phyloP scores from a whole-genome alignment of 2,329 filamentous ascomycete genomes.

The Daldinia sp. region DNA sequence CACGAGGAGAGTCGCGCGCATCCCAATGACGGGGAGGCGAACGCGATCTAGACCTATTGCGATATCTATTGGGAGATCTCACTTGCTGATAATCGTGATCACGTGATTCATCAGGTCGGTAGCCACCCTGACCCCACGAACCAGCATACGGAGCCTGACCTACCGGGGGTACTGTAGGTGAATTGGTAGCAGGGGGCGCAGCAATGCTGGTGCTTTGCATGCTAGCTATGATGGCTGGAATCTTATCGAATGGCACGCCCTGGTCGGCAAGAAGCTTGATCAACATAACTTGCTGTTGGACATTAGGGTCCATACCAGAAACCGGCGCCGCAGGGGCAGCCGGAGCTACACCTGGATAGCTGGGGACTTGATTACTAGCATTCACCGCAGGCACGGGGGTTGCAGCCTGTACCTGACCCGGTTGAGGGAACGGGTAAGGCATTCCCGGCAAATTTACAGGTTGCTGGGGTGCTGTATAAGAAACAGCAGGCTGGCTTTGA shows the following conservation, averaged over 20 bases:
- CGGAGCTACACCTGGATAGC: slow-evolving; percentile 49
- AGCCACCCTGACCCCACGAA: slow-evolving; percentile 49
- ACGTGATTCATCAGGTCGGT: slow-evolving; percentile 57
- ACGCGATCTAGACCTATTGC: slow-evolving; percentile 76
- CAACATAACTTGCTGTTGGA: slow-evolving; percentile 76
- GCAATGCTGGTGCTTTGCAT: slow-evolving; percentile 54
- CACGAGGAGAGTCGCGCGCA: slow-evolving; percentile 69
- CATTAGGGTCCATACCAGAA: slow-evolving; percentile 58
- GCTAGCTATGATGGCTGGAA: slow-evolving; percentile 65
- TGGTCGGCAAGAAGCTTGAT: slow-evolving; percentile 79
- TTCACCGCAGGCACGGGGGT: slow-evolving; percentile 45
- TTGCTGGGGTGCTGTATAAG: slow-evolving; percentile 57
- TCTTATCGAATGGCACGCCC: slow-evolving; percentile 80
- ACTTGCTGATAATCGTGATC: slow-evolving; percentile 66
- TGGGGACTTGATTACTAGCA: slow-evolving; percentile 51
- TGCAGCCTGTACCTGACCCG: slow-evolving; percentile 49
- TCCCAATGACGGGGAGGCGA: slow-evolving; percentile 81
- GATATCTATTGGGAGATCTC: slow-evolving; percentile 69
- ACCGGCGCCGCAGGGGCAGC: slow-evolving; percentile 48
- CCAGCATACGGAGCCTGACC: slow-evolving; percentile 53
- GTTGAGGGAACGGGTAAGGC: slow-evolving; percentile 57
- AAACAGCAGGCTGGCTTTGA: slow-evolving; percentile 47
- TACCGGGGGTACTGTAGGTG: slow-evolving; percentile 50
- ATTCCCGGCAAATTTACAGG: slow-evolving; percentile 65
- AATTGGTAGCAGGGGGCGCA: slow-evolving; percentile 44